Evolutionary conservation across 495 filamentous ascomycete genomes (phyloP).

Genomic region (Rostrohypoxylon terebratum): DNA sequence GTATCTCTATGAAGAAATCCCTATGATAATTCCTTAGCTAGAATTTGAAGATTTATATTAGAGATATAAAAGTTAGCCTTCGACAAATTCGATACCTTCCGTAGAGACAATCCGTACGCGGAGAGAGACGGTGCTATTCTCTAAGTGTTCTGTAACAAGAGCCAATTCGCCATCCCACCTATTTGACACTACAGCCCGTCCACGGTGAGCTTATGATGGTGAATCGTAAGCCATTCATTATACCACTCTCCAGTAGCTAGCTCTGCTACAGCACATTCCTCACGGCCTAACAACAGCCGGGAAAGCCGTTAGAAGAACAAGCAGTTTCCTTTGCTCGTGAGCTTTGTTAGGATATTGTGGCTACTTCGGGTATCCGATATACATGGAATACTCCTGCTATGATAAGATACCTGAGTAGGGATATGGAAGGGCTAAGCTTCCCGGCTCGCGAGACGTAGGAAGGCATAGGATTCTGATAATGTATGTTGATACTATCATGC

Average conservation of each 20-base stretch:
- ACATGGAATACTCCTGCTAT: conserved; percentile 56
- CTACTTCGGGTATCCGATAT: conserved; percentile 47
- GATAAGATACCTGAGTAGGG: conserved; percentile 52
- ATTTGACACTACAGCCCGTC: conserved; percentile 52
- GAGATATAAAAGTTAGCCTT: conserved; percentile 34
- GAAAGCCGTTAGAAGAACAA: conserved; percentile 2
- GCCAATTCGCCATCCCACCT: conserved; percentile 41
- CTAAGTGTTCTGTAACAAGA: conserved; percentile 50
- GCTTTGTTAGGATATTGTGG: conserved; percentile 33
- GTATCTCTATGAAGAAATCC: not conserved
- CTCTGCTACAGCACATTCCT: conserved; percentile 15
- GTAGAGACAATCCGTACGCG: conserved; percentile 23
- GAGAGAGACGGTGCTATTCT: conserved; percentile 31
- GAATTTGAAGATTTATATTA: conserved; percentile 24
- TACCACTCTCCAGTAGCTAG: not conserved
- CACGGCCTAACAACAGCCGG: conserved; percentile 9
- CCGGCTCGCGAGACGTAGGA: conserved; percentile 48
- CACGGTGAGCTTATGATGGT: conserved; percentile 49
- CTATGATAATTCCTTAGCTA: conserved; percentile 6
- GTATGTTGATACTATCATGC: conserved; percentile 42
- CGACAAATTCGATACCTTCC: conserved; percentile 42
- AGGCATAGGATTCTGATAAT: conserved; percentile 50
- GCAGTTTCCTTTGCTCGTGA: conserved; percentile 14
- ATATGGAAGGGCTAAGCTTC: conserved; percentile 50
- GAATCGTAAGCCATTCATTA: conserved; percentile 36